Base-by-base conservation (phyloP, 1,284 basidiomycete species). In the Ustilago crameri region DNA sequence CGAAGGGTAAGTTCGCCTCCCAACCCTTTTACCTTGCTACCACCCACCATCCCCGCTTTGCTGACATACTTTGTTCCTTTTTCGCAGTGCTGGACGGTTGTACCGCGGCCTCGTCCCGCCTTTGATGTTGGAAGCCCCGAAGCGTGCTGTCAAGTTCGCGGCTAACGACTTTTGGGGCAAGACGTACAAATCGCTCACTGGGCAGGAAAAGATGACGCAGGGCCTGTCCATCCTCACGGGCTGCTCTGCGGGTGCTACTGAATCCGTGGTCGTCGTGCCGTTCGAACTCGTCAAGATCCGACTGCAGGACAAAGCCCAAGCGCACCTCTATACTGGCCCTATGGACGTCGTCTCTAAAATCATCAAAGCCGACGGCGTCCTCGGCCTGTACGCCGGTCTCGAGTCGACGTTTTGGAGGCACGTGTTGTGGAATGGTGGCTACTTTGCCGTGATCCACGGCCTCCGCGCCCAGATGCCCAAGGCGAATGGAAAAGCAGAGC, bases 71-170 rank as follows among this genome's bases (percentile, higher is more conserved):
- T 24, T 26, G 18, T 14, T 48, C 9, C 34, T 48, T 43, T 8
- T 23, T 44, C 30, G 10, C 22, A 69, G 63, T 51, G 85, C 88
- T 53, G 89, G 91, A 45, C 88, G 93, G 48, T 85, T 98, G 63
- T 98, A 98, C 86, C 88, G 95, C 85, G 95, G 95, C 71, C 89
- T 99, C 60, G 89, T 94, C 20, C 93, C 96, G 8, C 96, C 96
- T 20, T 85, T 99, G 24, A 88, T 98, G 82, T 86, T 98, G 55
- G 95, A 99, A 85, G 96, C 96, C 22, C 96, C 95, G 5, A 99
- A 99, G 86, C 90, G 95, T 85, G 95, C 95, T 18, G 91, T 95
- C 64, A 99, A 99, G 88, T 99, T 86, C 61, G 94, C 86, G 9
- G 87, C 91, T 5, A 93, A 93, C 86, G 94, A 95, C 80, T 95